phyloP scores from a whole-genome alignment of 805 yeast genomes.

The Metahyphopichia silvanorum region DNA sequence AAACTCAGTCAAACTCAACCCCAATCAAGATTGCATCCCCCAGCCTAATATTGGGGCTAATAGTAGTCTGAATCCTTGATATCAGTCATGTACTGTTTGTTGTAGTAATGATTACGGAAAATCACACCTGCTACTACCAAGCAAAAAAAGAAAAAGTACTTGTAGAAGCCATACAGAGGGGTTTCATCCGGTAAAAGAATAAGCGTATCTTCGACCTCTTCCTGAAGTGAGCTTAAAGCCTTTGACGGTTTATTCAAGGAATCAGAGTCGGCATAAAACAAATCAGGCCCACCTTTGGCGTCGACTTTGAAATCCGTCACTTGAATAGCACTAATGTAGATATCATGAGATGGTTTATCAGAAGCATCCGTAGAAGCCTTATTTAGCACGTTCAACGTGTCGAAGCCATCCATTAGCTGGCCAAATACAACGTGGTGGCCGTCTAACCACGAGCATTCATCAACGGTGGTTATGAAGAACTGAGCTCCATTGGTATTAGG shows the following conservation, averaged over 20 bases:
- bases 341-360: conserved; percentile 16
- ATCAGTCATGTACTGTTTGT: conserved; percentile 19
- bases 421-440: conserved; percentile 52
- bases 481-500: conserved; percentile 47
- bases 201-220: conserved; percentile 8
- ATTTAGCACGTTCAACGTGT: conserved; percentile 25
- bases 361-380: conserved; percentile 5
- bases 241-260: neutral
- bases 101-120: conserved; percentile 15
- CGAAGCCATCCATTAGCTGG: conserved; percentile 41
- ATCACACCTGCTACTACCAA: conserved; percentile 6
- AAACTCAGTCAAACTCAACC: no score
- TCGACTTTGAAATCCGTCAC: conserved; percentile 5
- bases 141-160: conserved; percentile 9
- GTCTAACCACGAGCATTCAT: conserved; percentile 34
- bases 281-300: neutral
- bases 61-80: conserved; percentile 22
- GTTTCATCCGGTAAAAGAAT: conserved; percentile 3
- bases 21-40: no score
- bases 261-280: conserved; percentile 1
- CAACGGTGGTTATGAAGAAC: conserved; percentile 36
- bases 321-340: conserved; percentile 12
- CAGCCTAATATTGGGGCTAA: no score
- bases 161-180: conserved; percentile 3
- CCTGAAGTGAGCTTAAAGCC: conserved; percentile 1